Evolutionary conservation across 177 flowering plant genomes (phyloP).

Genomic region (Tripterygium wilfordii): DNA sequence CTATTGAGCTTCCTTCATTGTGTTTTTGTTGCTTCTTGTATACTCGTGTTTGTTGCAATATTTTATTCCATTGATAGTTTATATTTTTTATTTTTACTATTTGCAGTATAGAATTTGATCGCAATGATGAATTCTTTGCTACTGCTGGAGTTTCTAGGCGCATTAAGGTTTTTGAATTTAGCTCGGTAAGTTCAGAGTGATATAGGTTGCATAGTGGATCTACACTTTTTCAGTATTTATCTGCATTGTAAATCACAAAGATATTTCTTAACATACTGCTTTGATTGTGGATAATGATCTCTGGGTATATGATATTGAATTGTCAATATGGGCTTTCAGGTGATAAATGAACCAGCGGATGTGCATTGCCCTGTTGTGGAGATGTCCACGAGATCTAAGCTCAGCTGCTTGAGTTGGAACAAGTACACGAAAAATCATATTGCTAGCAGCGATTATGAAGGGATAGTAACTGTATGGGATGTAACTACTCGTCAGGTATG

Average conservation of each 20-base stretch:
- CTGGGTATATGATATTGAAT: background rate
- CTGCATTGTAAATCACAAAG: too few relatives aligned
- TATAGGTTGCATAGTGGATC: background rate
- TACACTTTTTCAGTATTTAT: too few relatives aligned
- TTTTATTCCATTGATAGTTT: too few relatives aligned
- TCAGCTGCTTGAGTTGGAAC: slow-evolving; percentile 97
- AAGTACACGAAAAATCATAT: slow-evolving; percentile 67
- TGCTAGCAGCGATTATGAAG: slow-evolving; percentile 94
- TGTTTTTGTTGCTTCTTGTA: too few relatives aligned
- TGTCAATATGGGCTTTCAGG: slow-evolving; percentile 33
- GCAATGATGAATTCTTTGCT: slow-evolving; percentile 88
- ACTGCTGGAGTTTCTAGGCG: slow-evolving; percentile 93
- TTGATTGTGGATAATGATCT: too few relatives aligned
- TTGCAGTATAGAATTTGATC: slow-evolving; percentile 89
- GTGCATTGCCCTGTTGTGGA: slow-evolving; percentile 82
- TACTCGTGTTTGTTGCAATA: too few relatives aligned
- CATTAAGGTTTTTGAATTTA: slow-evolving; percentile 83
- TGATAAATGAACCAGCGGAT: slow-evolving; percentile 82
- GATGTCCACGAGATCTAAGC: slow-evolving; percentile 81
- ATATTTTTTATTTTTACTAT: too few relatives aligned
- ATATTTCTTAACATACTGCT: too few relatives aligned
- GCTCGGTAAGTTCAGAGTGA: slow-evolving; percentile 43
- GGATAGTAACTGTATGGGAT: slow-evolving; percentile 95
- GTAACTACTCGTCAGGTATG: slow-evolving; percentile 73
- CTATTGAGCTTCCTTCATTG: too few relatives aligned